Base-by-base conservation (phyloP, 179 eudicot genomes). In the Dionaea muscipula region DNA sequence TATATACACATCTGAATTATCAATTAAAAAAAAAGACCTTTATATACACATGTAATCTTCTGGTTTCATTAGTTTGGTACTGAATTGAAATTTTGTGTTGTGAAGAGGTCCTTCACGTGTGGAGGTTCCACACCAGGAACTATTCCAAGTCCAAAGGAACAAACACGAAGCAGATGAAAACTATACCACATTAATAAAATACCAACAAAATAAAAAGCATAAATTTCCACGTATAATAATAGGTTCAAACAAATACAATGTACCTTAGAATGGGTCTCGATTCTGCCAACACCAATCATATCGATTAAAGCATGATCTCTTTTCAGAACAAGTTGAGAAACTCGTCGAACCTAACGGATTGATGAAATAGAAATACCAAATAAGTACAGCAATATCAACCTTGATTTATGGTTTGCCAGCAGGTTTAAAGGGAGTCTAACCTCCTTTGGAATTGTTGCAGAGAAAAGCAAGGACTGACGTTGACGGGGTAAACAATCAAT, bases 371-470 rank as follows among this genome's bases (percentile, higher is more conserved):
- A 54, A 57, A 40, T 46, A 57, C 16, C 26, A 64, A 57, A 41
- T 26, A 16, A 7, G 10, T 26, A 45, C 14, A 22, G 39, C 11
- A 2, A 10, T 18, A 38, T 33, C 17, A 54, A 45, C 51, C 65
- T 36, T 50, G 26, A 20, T 47, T 9, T 12, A 47, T 1, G 9
- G 25, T 20, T 43, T 2, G 1, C n/a, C 14, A 39, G 61, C 5
- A 21, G 16, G 19, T 44, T 37, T 45, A 33, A 38, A 27, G n/a
- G 52, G n/a, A 26, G 20, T 16, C 56, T 51, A 53, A 91, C 94
- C 98, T 91, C 95, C 71, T 77, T 84, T 5, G 98, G 94, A 27
- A 91, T 58, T 61, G 95, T 84, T 20, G 98, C 91, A 41, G 98
- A 87, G 66, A 87, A 81, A 46, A 87, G 68, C 61, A 91, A 69